Percentiles rank a stretch among this genome's conserved stretches.
These are phyloP conservation scores for Tetradesmus obliquus DNA, from an alignment of 139 green algal species.

Conservation along the genomic window DNA sequence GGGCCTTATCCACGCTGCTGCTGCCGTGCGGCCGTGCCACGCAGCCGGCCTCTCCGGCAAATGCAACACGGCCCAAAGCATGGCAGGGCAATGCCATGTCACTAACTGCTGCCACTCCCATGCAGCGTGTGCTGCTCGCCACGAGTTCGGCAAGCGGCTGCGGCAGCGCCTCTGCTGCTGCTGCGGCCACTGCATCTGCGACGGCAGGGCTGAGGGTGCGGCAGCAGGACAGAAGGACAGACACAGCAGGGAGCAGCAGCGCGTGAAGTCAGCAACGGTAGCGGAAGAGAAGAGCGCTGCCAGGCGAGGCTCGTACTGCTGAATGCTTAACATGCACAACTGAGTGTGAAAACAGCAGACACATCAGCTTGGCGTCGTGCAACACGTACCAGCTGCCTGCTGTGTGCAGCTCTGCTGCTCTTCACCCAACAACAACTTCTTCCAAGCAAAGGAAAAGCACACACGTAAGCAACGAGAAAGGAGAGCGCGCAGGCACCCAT, in stretches of 20 bases:
- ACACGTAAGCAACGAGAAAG: not conserved
- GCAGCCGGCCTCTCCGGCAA: conserved; percentile 11
- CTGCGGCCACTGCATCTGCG: conserved; percentile 13
- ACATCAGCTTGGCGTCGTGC: not conserved
- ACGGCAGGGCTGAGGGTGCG: not conserved
- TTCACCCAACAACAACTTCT: not conserved
- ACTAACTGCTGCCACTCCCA: conserved; percentile 23
- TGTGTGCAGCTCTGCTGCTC: not conserved
- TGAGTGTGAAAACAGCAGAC: not conserved
- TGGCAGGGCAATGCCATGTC: conserved; percentile 24
- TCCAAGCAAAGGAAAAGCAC: not conserved
- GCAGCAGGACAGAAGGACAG: not conserved
- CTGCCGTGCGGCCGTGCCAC: conserved; percentile 31
- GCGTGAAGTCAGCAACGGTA: not conserved
- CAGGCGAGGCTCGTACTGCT: not conserved
- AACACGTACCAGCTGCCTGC: not conserved
- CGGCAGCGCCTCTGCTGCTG: conserved; percentile 23
- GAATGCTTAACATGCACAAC: not conserved
- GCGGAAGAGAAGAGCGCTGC: not conserved
- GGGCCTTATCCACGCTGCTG: not conserved
- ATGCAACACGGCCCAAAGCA: conserved; percentile 23
- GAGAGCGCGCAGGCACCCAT: not conserved
- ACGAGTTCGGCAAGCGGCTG: conserved; percentile 22
- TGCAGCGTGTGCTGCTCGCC: not conserved
- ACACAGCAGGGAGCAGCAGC: not conserved